These are phyloP conservation scores for Musa schizocarpa DNA, from an alignment of 176 grass and related monocot genomes.

Conservation along the genomic window DNA sequence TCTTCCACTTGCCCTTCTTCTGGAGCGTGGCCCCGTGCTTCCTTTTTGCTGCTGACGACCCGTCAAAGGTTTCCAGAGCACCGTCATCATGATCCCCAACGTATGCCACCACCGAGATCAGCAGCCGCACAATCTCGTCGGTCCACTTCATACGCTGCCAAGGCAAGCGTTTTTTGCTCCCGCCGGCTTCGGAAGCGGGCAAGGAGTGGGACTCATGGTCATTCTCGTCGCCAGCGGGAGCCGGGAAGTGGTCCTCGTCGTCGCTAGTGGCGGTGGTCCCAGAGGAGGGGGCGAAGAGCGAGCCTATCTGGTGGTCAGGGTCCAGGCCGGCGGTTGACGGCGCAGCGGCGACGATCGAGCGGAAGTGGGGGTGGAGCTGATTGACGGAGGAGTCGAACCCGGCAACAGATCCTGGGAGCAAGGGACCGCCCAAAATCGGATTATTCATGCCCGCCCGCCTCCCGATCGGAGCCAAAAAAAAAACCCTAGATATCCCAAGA, in stretches of 20 bases:
- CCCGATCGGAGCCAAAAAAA: too few species aligned
- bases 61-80: not conserved
- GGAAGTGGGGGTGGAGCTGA: not conserved
- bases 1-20: conserved; percentile 99
- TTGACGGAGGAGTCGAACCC: not conserved
- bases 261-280: conserved; percentile 6
- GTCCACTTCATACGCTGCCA: conserved; percentile 99
- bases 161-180: conserved; percentile 44
- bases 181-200: not conserved
- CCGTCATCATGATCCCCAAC: conserved; percentile 52
- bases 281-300: not conserved
- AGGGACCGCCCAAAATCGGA: not conserved
- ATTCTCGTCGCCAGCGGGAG: not conserved
- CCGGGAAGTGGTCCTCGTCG: conserved; percentile 14
- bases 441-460: not conserved
- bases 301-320: not conserved
- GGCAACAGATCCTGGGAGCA: not conserved
- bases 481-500: too few species aligned
- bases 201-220: not conserved
- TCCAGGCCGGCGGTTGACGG: not conserved
- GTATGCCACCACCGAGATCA: conserved; percentile 86
- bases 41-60: conserved; percentile 13
- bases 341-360: not conserved
- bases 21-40: conserved; percentile 52
- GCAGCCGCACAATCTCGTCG: conserved; percentile 72